Base-by-base conservation (phyloP, 2,329 filamentous ascomycete genomes). In the Graphiopsis chlorocephala region DNA sequence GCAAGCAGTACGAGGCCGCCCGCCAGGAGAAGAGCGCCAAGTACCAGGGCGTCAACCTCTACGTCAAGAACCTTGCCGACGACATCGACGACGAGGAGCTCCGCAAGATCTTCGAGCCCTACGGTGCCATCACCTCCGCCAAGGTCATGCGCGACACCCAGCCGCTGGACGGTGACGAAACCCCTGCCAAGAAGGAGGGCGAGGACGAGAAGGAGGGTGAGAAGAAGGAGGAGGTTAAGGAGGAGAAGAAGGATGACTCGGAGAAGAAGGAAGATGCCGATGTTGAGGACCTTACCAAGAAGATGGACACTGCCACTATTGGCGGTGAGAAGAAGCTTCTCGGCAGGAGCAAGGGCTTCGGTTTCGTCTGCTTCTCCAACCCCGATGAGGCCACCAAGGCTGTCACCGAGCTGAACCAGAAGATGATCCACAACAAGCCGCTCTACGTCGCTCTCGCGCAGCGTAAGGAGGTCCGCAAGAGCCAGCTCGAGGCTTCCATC, bases 331-430 rank as follows among this genome's bases (percentile, higher is more conserved):
- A 87, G 82, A 87, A 85, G 79, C 78, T 83, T 61, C 86, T 96
- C 67, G 95, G 95, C 79, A 98, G 98, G 91, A 97, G 93, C 90
- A 99, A 98, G 86, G 95, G 95, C 79, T 99, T 99, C 79, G 95
- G 95, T 74, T 99, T 99, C 80, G 95, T 99, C 77, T 99, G 95
- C 90, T 99, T 99, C 85, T 95, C 91, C 87, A 98, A 96, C 86
- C 93, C 95, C 67, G 95, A 99, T 75, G 95, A 99, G 80, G 95
- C 95, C 71, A 97, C 94, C 83, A 98, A 98, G 88, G 95, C 95
- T 70, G 94, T 99, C 70, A 93, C 93, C 67, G 95, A 99, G 82
- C 97, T 98, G 92, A 99, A 99, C 86, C 94, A 98, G 86, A 93
- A 95, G 81, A 99, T 99, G 95, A 86, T 98, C 72, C 90, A 93